Evolutionary conservation across 2,329 filamentous ascomycete species (phyloP).

Genomic region (Orbilia oligospora): DNA sequence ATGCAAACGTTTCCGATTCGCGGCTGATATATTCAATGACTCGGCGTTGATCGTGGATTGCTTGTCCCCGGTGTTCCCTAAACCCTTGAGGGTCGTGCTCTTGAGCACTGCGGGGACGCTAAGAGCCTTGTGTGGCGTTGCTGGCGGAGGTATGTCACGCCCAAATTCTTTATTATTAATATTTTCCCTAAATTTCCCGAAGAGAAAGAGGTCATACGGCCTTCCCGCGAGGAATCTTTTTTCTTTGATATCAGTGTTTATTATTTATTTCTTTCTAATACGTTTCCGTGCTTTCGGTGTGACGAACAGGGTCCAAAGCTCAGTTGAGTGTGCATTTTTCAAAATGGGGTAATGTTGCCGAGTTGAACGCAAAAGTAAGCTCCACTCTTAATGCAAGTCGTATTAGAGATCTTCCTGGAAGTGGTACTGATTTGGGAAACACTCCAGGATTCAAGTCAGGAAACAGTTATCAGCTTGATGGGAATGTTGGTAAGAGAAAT

Average conservation of each 20-base stretch:
- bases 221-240: conserved; percentile 16
- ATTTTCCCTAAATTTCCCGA: conserved; percentile 31
- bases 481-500: conserved; percentile 78
- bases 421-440: conserved; percentile 40
- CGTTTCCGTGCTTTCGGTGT: conserved; percentile 13
- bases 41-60: conserved; percentile 87
- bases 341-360: conserved; percentile 85
- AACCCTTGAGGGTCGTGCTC: conserved; percentile 72
- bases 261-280: conserved; percentile 12
- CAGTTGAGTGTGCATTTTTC: conserved; percentile 94
- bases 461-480: conserved; percentile 89
- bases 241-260: not conserved
- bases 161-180: conserved; percentile 19
- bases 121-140: conserved; percentile 84
- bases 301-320: conserved; percentile 79
- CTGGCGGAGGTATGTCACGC: conserved; percentile 73
- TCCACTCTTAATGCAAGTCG: conserved; percentile 36
- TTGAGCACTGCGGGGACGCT: conserved; percentile 75
- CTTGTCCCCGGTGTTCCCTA: conserved; percentile 80
- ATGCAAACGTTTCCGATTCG: conserved; percentile 88
- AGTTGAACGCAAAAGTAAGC: conserved; percentile 80
- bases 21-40: conserved; percentile 91
- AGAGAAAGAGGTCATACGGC: conserved; percentile 45
- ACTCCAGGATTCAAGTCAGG: conserved; percentile 86
- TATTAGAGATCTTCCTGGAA: conserved; percentile 36